Evolutionary conservation across 495 filamentous ascomycete species (phyloP), one percentile per base, ranked within the genome.

Genomic region (Daldinia childiae): DNA sequence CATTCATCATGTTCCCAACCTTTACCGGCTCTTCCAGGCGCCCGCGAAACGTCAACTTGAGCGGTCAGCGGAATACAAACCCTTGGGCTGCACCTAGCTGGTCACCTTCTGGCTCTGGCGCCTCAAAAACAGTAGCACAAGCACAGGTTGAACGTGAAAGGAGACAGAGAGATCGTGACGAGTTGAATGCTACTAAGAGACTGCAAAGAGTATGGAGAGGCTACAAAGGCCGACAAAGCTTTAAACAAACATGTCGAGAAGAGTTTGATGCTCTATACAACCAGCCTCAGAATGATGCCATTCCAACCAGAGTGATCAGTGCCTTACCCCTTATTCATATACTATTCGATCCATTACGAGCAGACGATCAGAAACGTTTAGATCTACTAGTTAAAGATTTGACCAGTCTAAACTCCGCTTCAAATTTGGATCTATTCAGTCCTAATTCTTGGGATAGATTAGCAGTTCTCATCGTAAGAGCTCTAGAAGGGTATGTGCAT

Each of bases 1-100:
- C 41, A 58, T 66, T 39, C 74, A 61, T 62, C 66, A 98, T 98
- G 95, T 97, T 95, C 79, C 89, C 90, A 62, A 91, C 90, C 41
- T 99, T 99, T 80, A 95, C 92, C 29, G 95, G 95, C 63, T 92
- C 79, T 82, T 91, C 94, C 72, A 89, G 93, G 72, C 91, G 90
- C 62, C 90, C 90, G 57, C 91, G 95, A 59, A 92, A 97, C 77
- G 93, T 99, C 71, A 97, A 99, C 79, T 90, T 99, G 64, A 95
- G 93, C 58, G 96, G 94, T 71, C 92, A 94, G 68, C 76, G 72
- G 45, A 87, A 89, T 73, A 83, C 79, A 62, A 93, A 95, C 79
- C 90, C 92, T 29, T 93, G 94, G 79, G 88, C 90, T 66, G 81
- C 87, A 76, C 77, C 78, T 58, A 74, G 79, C 64, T 84, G 85